A percentile compares a stretch with the other conserved stretches of the same genome.
These are phyloP conservation scores for Scytalidium sp. DNA, from an alignment of 2,329 filamentous ascomycete species.

Conservation along the genomic window DNA sequence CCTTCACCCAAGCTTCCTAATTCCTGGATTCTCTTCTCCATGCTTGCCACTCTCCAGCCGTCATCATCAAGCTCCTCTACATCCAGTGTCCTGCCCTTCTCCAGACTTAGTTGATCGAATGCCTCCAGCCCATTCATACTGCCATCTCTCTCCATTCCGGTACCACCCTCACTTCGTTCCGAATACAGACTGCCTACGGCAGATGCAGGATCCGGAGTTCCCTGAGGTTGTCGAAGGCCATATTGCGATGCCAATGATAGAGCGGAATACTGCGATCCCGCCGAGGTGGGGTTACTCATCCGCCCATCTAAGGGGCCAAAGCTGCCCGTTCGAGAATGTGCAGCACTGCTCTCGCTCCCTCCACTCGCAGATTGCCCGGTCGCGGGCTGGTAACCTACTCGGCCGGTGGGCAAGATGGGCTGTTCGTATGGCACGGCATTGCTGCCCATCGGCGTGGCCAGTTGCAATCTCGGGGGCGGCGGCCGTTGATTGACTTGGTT, in stretches of 20 bases:
- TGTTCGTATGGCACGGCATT: slow-evolving; percentile 69
- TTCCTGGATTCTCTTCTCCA: slow-evolving; percentile 84
- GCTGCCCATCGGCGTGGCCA: slow-evolving; percentile 86
- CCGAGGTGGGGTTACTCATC: slow-evolving; percentile 78
- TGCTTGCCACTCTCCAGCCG: slow-evolving; percentile 89
- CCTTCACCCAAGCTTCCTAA: slow-evolving; percentile 89
- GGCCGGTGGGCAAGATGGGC: slow-evolving; percentile 37
- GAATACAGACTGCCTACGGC: slow-evolving; percentile 85
- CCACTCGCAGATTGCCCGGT: slow-evolving; percentile 67
- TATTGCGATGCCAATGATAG: slow-evolving; percentile 76
- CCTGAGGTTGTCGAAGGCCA: slow-evolving; percentile 64
- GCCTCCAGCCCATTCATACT: slow-evolving; percentile 74
- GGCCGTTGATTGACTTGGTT: slow-evolving; percentile 38
- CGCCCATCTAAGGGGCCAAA: slow-evolving; percentile 75
- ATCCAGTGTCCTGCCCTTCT: slow-evolving; percentile 80
- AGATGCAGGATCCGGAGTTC: slow-evolving; percentile 80
- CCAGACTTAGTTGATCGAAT: slow-evolving; percentile 77
- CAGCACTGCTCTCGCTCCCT: slow-evolving; percentile 75
- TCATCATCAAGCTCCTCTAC: slow-evolving; percentile 95
- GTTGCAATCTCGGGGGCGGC: slow-evolving; percentile 72
- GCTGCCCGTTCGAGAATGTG: slow-evolving; percentile 79
- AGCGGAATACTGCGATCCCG: slow-evolving; percentile 82
- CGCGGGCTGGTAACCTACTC: slow-evolving; percentile 38
- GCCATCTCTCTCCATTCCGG: slow-evolving; percentile 77
- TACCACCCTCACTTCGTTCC: slow-evolving; percentile 71